These are phyloP conservation scores for Apophysomyces elegans DNA, from an alignment of 371 early-diverging fungal genomes.

Conservation along the genomic window DNA sequence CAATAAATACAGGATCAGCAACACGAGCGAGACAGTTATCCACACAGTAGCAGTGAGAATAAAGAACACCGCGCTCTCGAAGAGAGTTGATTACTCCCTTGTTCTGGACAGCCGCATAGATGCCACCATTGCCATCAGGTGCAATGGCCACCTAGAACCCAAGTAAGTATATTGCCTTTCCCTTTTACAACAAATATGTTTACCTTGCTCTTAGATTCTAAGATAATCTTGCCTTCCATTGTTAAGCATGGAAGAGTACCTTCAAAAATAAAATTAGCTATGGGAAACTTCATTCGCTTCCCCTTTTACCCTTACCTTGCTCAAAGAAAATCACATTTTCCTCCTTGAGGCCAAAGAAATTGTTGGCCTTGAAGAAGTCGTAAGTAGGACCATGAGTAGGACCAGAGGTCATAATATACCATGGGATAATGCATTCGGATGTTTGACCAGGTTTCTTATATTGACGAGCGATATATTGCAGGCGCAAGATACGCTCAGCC, in stretches of 20 bases:
- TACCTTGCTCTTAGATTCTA: slow-evolving; percentile 80
- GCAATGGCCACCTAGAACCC: slow-evolving; percentile 57
- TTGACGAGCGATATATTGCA: slow-evolving; percentile 77
- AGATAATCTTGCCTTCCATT: slow-evolving; percentile 83
- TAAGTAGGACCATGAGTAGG: slow-evolving; percentile 86
- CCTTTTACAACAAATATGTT: slow-evolving; percentile 24
- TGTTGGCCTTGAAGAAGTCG: slow-evolving; percentile 81
- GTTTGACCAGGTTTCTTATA: slow-evolving; percentile 35
- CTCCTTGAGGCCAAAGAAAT: slow-evolving; percentile 84
- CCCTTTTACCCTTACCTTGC: slow-evolving; percentile 55
- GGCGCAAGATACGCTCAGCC: slow-evolving; percentile 85
- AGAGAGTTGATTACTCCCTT: slow-evolving; percentile 81
- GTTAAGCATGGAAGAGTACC: slow-evolving; percentile 87
- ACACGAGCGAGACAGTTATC: slow-evolving; percentile 96
- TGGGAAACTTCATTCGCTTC: neutral
- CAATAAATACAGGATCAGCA: slow-evolving; percentile 93
- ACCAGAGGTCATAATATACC: slow-evolving; percentile 96
- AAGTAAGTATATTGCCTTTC: neutral
- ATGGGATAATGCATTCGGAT: slow-evolving; percentile 71
- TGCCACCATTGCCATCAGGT: slow-evolving; percentile 86
- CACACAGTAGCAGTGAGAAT: slow-evolving; percentile 94
- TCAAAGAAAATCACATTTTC: slow-evolving; percentile 89
- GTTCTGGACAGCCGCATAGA: slow-evolving; percentile 77
- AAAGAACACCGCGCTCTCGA: slow-evolving; percentile 76
- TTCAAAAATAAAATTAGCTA: slow-evolving; percentile 16